Conservation (phyloP, 345 rosid genomes). For the Alliaria petiolata region DNA sequence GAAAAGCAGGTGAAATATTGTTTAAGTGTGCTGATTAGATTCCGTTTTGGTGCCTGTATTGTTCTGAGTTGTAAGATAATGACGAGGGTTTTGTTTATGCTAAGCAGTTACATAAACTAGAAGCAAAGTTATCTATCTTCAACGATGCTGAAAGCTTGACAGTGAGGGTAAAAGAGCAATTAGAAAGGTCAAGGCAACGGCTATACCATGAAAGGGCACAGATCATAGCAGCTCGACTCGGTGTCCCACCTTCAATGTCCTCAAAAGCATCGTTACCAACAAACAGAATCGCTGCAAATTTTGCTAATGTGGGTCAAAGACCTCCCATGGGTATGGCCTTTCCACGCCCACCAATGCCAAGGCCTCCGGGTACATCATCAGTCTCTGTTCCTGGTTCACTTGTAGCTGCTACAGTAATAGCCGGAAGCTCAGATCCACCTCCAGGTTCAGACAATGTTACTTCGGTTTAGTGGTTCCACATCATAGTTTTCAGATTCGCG, state of each 20-base stretch:
- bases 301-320: constrained; percentile 57
- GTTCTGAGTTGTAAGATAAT: background rate
- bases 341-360: constrained; percentile 67
- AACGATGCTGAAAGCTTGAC: constrained; percentile 70
- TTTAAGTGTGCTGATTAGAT: background rate
- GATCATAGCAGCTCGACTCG: constrained; percentile 89
- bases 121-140: constrained; percentile 75
- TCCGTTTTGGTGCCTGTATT: background rate
- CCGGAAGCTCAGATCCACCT: constrained; percentile 52
- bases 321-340: constrained; percentile 62
- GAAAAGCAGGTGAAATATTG: constrained; percentile 74
- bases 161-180: constrained; percentile 71
- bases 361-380: constrained; percentile 45
- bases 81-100: background rate
- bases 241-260: constrained; percentile 57
- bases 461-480: constrained; percentile 16
- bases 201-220: constrained; percentile 90
- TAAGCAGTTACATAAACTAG: constrained; percentile 82
- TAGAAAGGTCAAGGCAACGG: constrained; percentile 86
- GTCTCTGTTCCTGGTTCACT: constrained; percentile 41
- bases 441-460: constrained; percentile 29
- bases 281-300: constrained; percentile 65
- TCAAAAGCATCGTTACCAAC: constrained; percentile 54
- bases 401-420: constrained; percentile 43
- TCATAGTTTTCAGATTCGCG: constrained; percentile 8